A percentile compares a stretch with the other conserved stretches of the same genome.
Evolutionary conservation across 257 asterid species (phyloP).

Genomic region (Gynochthodes officinalis): DNA sequence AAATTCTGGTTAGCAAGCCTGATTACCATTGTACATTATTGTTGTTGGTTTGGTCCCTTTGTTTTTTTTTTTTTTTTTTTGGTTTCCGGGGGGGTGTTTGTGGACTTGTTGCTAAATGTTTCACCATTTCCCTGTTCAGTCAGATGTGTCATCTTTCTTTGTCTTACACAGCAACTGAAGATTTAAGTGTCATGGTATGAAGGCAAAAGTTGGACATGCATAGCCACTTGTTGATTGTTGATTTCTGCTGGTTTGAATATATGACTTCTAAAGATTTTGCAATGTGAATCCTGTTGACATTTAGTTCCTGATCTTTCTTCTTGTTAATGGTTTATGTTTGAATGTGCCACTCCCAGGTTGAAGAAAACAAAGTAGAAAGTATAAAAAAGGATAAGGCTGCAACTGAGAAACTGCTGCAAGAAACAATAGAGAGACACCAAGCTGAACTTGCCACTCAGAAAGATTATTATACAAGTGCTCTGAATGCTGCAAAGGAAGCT

Average conservation of each 20-base stretch:
- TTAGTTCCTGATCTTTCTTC: neutral
- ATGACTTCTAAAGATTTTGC: neutral
- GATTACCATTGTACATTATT: neutral
- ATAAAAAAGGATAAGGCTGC: slow-evolving; percentile 83
- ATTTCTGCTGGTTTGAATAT: neutral
- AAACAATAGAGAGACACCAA: slow-evolving; percentile 93
- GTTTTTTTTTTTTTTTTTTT: too few relatives aligned
- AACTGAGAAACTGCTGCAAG: slow-evolving; percentile 90
- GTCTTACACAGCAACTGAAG: neutral
- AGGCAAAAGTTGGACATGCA: neutral
- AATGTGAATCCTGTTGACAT: slow-evolving; percentile 14
- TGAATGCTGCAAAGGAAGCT: slow-evolving; percentile 89
- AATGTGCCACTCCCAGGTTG: slow-evolving; percentile 52
- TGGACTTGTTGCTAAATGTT: neutral
- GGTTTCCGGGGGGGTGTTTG: neutral
- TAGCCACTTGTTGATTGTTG: neutral
- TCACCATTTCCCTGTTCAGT: neutral
- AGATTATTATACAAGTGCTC: slow-evolving; percentile 82
- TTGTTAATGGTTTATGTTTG: slow-evolving; percentile 2
- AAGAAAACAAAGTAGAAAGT: slow-evolving; percentile 95
- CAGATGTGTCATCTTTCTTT: neutral
- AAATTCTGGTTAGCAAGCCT: neutral
- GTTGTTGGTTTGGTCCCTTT: neutral
- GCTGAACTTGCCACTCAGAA: slow-evolving; percentile 80
- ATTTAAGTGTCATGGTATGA: neutral